phyloP scores from a whole-genome alignment of 1,139 yeast genomes.

The Saccharomycopsis crataegensis region DNA sequence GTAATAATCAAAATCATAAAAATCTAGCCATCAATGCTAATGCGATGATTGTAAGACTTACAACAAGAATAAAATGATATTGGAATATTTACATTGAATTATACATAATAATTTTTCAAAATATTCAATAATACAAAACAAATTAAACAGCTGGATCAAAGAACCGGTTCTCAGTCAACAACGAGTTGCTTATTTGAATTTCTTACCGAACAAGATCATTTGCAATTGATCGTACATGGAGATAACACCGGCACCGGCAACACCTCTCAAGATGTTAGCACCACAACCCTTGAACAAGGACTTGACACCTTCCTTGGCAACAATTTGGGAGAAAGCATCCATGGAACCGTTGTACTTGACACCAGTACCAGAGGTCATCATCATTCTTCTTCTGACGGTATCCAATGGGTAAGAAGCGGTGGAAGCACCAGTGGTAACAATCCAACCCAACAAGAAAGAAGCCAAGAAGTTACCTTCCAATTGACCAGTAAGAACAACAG shows the following conservation, averaged over 20 bases:
- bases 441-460: conserved; percentile 73
- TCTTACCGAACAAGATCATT: conserved; percentile 65
- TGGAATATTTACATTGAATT: too few species aligned
- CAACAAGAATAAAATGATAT: too few species aligned
- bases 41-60: too few species aligned
- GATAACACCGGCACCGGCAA: conserved; percentile 81
- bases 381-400: conserved; percentile 83
- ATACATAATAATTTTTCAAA: too few species aligned
- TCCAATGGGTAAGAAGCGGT: conserved; percentile 79
- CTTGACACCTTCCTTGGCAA: conserved; percentile 63
- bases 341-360: conserved; percentile 68
- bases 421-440: conserved; percentile 73
- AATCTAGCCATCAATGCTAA: too few species aligned
- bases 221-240: conserved; percentile 76
- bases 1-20: too few species aligned
- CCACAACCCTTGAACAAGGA: conserved; percentile 82
- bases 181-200: conserved; percentile 39
- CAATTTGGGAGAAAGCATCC: conserved; percentile 65
- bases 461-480: conserved; percentile 67
- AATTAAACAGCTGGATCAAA: too few species aligned
- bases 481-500: conserved; percentile 63
- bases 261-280: conserved; percentile 84
- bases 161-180: too few species aligned
- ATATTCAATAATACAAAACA: too few species aligned
- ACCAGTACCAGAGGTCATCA: conserved; percentile 82